A percentile compares a stretch with the other conserved stretches of the same genome.
These are phyloP conservation scores for Euphorbia peplus DNA, from an alignment of 345 rosid genomes.

Conservation along the genomic window DNA sequence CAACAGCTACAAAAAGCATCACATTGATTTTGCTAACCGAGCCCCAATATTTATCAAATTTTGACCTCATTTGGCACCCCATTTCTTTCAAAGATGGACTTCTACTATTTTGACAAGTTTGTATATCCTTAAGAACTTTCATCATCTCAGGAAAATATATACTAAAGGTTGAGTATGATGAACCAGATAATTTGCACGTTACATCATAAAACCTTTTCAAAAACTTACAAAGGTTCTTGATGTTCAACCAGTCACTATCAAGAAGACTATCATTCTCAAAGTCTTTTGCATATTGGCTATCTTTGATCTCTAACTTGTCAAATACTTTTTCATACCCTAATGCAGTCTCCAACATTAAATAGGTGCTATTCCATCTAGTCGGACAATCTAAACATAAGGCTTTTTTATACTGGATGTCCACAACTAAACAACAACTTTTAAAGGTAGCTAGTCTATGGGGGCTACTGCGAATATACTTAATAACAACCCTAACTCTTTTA, in stretches of 20 bases:
- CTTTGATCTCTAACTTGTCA: neutral
- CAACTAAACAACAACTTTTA: too few species aligned
- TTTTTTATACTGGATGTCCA: too few species aligned
- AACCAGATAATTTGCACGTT: neutral
- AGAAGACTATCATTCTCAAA: neutral
- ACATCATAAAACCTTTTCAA: neutral
- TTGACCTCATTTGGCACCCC: neutral
- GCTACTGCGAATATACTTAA: neutral
- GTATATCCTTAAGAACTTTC: too few species aligned
- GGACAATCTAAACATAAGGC: neutral
- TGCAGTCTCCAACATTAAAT: neutral
- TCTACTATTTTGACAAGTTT: neutral
- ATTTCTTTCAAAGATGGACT: neutral
- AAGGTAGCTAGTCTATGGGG: neutral
- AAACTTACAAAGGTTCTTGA: neutral
- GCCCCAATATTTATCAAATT: constrained; percentile 1
- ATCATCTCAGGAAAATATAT: neutral
- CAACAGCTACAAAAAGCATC: too few species aligned
- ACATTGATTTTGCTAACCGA: neutral
- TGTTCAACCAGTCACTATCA: too few species aligned
- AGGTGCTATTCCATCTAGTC: neutral
- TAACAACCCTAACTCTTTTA: neutral
- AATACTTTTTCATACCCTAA: neutral
- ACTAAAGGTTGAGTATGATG: neutral
- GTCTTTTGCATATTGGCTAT: neutral